phyloP scores from a whole-genome alignment of 805 yeast genomes.

The Cyberlindnera galapagoensis region DNA sequence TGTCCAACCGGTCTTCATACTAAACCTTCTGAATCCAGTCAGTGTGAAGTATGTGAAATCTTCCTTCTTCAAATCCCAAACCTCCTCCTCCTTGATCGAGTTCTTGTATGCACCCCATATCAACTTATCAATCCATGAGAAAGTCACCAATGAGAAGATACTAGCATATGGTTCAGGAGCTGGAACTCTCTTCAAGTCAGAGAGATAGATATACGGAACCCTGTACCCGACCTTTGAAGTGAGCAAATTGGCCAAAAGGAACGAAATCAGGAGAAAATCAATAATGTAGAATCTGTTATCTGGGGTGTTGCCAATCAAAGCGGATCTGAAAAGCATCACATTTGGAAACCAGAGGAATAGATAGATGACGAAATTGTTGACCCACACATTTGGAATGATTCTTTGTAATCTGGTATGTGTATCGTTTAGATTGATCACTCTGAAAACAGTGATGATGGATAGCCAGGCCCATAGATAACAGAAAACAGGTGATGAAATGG shows the following conservation, averaged over 20 bases:
- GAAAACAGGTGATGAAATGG: slow-evolving; percentile 7
- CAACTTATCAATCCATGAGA: slow-evolving; percentile 71
- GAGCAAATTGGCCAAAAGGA: slow-evolving; percentile 43
- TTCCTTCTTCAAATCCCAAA: slow-evolving; percentile 78
- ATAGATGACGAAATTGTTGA: slow-evolving; percentile 50
- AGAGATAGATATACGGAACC: slow-evolving; percentile 46
- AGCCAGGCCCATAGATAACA: slow-evolving; percentile 28
- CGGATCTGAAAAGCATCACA: slow-evolving; percentile 50
- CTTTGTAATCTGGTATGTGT: slow-evolving; percentile 16
- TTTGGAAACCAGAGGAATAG: slow-evolving; percentile 40
- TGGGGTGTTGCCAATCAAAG: slow-evolving; percentile 37
- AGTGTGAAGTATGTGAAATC: slow-evolving; percentile 75
- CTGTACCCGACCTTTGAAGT: slow-evolving; percentile 63
- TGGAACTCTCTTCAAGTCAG: slow-evolving; percentile 51
- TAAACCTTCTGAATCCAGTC: slow-evolving; percentile 47
- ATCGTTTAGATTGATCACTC: slow-evolving; percentile 31
- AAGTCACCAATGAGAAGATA: slow-evolving; percentile 55
- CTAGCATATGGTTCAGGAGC: slow-evolving; percentile 71
- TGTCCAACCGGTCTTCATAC: slow-evolving; percentile 33
- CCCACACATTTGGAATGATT: slow-evolving; percentile 55
- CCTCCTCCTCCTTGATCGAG: slow-evolving; percentile 52
- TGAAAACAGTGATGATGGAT: slow-evolving; percentile 23
- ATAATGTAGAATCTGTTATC: slow-evolving; percentile 31
- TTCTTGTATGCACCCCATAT: slow-evolving; percentile 57
- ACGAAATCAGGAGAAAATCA: slow-evolving; percentile 40